Evolutionary conservation across 352 stramenopile genomes (phyloP), one percentile per base, ranked within the genome.

Genomic region (Phytophthora ramorum): DNA sequence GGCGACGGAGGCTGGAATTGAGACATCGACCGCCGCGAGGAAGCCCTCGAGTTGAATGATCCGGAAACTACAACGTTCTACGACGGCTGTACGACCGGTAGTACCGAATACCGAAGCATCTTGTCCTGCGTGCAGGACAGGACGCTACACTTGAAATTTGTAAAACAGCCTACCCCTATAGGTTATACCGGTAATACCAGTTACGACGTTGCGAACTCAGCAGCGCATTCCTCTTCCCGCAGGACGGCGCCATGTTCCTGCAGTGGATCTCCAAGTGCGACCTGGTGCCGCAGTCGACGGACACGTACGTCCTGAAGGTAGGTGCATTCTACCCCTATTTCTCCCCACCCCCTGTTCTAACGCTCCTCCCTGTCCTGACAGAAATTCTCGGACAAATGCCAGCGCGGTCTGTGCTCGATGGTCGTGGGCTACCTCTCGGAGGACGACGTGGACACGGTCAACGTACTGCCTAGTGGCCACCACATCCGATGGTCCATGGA

Each of bases 331-430:
- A 2, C 16, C 16, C 7, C 38, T 34, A 16, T n/a, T 30, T 26
- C 7, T 24, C 12, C 4, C 9, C 14, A 16, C 19, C 24, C 16
- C 9, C 26, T 13, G 5, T 53, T 41, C 24, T 63, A 37, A 40
- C 17, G 2, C 26, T 32, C 6, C 37, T 52, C 20, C 12, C 19
- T 19, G 48, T 34, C 5, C 1, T 35, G 13, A n/a, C 48, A 93
- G 85, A 93, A 90, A 84, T 96, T 96, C 79, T 88, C 87, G 35
- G 86, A 94, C 47, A 92, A 92, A 78, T 94, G 88, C 58, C 88
- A 96, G 66, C 83, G 85, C 12, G 87, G 85, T 30, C 83, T 96
- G 59, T 93, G 86, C 73, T 88, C 78, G 16, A 95, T 96, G 80
- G 77, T 95, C 13, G 80, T 95, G 35, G 69, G 45, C 26, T 94